phyloP scores from a whole-genome alignment of 2,329 filamentous ascomycete species.

The Septoria petroselini region DNA sequence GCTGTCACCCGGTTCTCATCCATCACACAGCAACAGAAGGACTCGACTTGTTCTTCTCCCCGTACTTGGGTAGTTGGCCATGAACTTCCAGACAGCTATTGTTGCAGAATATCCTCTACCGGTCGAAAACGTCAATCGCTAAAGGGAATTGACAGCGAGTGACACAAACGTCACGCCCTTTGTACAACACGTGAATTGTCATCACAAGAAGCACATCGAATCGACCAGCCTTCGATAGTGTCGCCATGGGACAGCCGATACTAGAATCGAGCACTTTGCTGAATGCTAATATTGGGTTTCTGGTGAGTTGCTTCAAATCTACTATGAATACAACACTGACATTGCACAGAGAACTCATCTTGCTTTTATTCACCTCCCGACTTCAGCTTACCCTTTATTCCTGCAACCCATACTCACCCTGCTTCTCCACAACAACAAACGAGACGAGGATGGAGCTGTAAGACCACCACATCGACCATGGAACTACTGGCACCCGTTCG shows the following conservation, averaged over 20 bases:
- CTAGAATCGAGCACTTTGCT: conserved; percentile 45
- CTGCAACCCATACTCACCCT: conserved; percentile 84
- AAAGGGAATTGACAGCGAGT: conserved; percentile 14
- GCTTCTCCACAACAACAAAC: conserved; percentile 55
- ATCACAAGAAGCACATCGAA: neutral
- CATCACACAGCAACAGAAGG: neutral
- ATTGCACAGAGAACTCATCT: conserved; percentile 72
- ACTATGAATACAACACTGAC: conserved; percentile 11
- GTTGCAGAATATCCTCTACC: conserved; percentile 31
- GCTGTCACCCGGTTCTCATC: neutral
- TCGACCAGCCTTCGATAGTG: neutral
- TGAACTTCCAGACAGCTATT: conserved; percentile 34
- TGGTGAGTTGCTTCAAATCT: conserved; percentile 37
- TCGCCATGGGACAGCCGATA: conserved; percentile 28
- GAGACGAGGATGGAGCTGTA: conserved; percentile 41
- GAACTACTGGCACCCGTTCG: conserved; percentile 67
- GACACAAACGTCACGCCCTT: conserved; percentile 17
- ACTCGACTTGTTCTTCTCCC: neutral
- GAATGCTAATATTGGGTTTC: conserved; percentile 50
- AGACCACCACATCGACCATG: conserved; percentile 40
- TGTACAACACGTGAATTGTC: conserved; percentile 2
- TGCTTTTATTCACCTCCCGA: conserved; percentile 84
- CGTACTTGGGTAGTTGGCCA: conserved; percentile 13
- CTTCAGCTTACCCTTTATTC: conserved; percentile 72
- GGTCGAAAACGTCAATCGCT: conserved; percentile 33